Evolutionary conservation across 1,139 yeast genomes (phyloP).

Genomic region (Blastobotrys ciferrii): DNA sequence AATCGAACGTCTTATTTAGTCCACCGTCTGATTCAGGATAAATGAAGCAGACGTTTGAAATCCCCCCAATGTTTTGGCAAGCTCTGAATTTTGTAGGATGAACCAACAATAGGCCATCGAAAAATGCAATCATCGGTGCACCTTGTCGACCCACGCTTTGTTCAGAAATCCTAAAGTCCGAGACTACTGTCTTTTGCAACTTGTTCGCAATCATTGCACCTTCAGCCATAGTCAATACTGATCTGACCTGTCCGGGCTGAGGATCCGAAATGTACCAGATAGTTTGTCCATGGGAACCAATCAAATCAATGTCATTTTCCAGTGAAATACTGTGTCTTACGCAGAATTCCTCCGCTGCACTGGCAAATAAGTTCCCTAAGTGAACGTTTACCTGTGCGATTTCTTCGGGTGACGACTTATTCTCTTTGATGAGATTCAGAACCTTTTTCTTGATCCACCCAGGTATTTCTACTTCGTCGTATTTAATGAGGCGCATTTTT

Average conservation of each 20-base stretch:
- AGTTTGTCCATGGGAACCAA: conserved; percentile 27
- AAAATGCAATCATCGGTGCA: conserved; percentile 26
- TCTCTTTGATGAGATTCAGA: conserved; percentile 20
- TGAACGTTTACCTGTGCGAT: conserved; percentile 22
- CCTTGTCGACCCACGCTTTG: conserved; percentile 27
- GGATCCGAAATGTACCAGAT: conserved; percentile 26
- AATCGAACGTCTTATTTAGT: conserved; percentile 23
- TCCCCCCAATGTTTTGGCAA: conserved; percentile 26
- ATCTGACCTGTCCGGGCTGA: conserved; percentile 18
- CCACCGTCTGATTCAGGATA: conserved; percentile 22
- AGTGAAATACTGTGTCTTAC: conserved; percentile 14
- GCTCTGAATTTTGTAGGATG: conserved; percentile 23
- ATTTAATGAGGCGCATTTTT: too few relatives aligned
- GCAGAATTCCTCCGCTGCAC: conserved; percentile 21
- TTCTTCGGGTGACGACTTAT: conserved; percentile 23
- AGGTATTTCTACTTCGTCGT: too few relatives aligned
- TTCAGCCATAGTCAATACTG: conserved; percentile 25
- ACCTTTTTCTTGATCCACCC: too few relatives aligned
- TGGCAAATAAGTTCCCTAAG: conserved; percentile 23
- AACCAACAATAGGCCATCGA: conserved; percentile 23
- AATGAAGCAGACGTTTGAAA: conserved; percentile 24
- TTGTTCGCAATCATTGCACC: conserved; percentile 21
- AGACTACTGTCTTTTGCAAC: conserved; percentile 21
- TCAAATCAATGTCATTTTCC: conserved; percentile 17
- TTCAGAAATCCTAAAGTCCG: conserved; percentile 25